Conservation (phyloP, 495 filamentous ascomycete species). For the Podospora bellae-mahoneyi region DNA sequence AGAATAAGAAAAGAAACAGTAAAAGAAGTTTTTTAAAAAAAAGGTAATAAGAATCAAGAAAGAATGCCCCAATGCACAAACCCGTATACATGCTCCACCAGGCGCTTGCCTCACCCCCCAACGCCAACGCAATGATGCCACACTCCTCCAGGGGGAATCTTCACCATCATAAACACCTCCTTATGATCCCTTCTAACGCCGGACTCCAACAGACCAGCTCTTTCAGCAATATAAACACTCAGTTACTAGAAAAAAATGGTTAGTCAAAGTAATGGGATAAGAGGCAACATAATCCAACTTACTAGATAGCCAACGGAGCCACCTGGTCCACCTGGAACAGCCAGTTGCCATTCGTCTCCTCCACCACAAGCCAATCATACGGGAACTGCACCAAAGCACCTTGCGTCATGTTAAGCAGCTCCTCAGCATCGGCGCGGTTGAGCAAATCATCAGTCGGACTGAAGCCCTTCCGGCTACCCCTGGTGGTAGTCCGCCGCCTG, state of each 20-base stretch:
- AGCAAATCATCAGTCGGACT: constrained; percentile 62
- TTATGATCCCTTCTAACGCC: not conserved
- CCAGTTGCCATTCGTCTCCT: constrained; percentile 94
- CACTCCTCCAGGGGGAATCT: not conserved
- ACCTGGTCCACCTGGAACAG: constrained; percentile 93
- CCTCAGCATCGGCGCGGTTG: constrained; percentile 68
- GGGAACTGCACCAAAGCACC: constrained; percentile 89
- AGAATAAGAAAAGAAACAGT: not conserved
- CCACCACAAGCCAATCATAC: constrained; percentile 88
- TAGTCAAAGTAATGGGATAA: not conserved
- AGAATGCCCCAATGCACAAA: not conserved
- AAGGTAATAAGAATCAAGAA: not conserved
- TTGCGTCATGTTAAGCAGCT: constrained; percentile 76
- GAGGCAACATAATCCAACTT: constrained; percentile 41
- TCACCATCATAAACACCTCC: too few species aligned
- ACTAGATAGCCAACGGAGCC: constrained; percentile 97
- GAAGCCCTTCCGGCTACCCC: constrained; percentile 68
- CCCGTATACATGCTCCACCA: not conserved
- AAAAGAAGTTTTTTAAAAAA: not conserved
- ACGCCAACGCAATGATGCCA: constrained; percentile 4
- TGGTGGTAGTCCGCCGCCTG: constrained; percentile 72
- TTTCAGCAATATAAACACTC: constrained; percentile 2
- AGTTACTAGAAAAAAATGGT: constrained; percentile 14
- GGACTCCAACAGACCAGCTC: not conserved
- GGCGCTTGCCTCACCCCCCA: not conserved